Percentiles rank a stretch among this genome's conserved stretches.
Conservation (phyloP, 2,329 filamentous ascomycete genomes). For the Paraconiothyrium sp. region DNA sequence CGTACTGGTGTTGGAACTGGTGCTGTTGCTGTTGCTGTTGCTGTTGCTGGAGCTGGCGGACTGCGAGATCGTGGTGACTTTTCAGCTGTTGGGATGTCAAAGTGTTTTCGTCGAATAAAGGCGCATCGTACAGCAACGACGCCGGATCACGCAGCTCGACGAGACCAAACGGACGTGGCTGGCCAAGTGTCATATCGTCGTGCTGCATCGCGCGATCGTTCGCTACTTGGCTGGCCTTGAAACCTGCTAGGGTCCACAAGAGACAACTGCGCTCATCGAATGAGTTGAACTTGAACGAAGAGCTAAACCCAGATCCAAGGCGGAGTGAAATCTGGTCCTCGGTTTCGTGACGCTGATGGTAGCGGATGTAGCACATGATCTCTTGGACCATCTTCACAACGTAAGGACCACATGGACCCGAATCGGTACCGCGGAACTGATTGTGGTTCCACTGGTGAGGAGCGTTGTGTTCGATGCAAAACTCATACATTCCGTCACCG, state of each 20-base stretch:
- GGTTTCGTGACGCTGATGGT: neutral
- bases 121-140: neutral
- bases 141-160: neutral
- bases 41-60: neutral
- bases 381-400: constrained; percentile 27
- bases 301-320: neutral
- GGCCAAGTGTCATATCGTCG: neutral
- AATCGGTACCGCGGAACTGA: constrained; percentile 4
- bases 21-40: too few species aligned
- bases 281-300: neutral
- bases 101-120: neutral
- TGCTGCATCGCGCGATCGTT: neutral
- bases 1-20: too few species aligned
- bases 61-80: neutral
- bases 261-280: neutral
- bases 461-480: constrained; percentile 5
- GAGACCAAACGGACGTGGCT: neutral
- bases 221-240: constrained; percentile 2
- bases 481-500: constrained; percentile 21
- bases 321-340: neutral
- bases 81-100: neutral
- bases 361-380: neutral
- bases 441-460: constrained; percentile 30
- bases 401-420: constrained; percentile 34
- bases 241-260: neutral